Base-by-base conservation (phyloP, 2,329 filamentous ascomycete genomes). In the Fusarium graminum region DNA sequence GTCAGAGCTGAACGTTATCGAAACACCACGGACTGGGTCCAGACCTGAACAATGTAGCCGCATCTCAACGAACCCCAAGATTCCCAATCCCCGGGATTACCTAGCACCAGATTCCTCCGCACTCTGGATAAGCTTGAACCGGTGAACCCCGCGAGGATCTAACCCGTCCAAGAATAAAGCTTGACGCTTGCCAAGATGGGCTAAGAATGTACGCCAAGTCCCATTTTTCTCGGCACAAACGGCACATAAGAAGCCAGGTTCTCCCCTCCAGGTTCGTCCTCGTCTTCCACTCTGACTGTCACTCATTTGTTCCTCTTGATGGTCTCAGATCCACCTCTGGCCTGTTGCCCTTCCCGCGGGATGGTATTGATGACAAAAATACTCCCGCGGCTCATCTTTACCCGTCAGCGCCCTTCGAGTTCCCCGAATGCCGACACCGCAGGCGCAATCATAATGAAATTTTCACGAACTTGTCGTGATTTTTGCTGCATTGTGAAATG, bases 181-280 rank as follows among this genome's bases (percentile, higher is more conserved):
- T 19, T 19, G 14, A 22, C 17, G 4, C 30, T 38, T 43, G 56
- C 56, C 56, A 59, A 59, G 56, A 44, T 44, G 6, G 17, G 39
- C 7, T 1, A 17, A 42, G 52, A 44, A 59, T 39, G 9, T 0
- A 4, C 16, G 5, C 28, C 3, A 22, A 22, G 43, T 3, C 6
- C 56, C 56, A 30, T 43, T 52, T 59, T 59, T 59, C 54, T 59
- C 56, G 56, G 56, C 54, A 44, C 56, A 7, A 59, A 59, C 56
- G 56, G 56, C 56, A 59, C 56, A 59, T 59, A 59, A 59, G 56
- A 52, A 59, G 30, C 56, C 44, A 9, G 32, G 9, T n/a, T 28
- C 26, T 39, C 38, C 54, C 39, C 8, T 28, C 22, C 22, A 19
- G 6, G 22, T 34, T 34, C 14, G 16, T n/a, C 34, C 10, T 36